These are phyloP conservation scores for Mortierella sp. DNA, from an alignment of 371 early-diverging fungal genomes.

Conservation along the genomic window DNA sequence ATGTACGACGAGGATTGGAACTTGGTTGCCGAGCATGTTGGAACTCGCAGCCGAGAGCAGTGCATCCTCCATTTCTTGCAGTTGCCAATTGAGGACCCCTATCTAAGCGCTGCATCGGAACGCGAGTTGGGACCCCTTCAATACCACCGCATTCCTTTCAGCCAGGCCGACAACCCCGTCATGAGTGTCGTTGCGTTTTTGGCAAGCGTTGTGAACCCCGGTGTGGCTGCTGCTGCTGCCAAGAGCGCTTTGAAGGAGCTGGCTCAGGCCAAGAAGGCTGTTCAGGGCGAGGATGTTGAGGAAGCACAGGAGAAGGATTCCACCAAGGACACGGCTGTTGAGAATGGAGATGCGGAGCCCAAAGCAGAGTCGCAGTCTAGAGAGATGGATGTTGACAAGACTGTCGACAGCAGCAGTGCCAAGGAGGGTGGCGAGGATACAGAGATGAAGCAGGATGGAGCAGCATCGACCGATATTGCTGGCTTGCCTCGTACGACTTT, in stretches of 20 bases:
- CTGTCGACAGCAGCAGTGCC: conserved; percentile 16
- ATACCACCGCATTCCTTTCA: conserved; percentile 84
- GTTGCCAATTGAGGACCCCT: conserved; percentile 96
- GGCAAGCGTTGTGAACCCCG: conserved; percentile 92
- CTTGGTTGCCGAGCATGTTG: conserved; percentile 93
- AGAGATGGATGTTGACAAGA: conserved; percentile 58
- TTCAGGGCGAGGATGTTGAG: conserved; percentile 40
- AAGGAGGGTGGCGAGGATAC: conserved; percentile 24
- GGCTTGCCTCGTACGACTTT: conserved; percentile 59
- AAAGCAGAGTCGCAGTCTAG: conserved; percentile 25
- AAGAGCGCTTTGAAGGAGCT: conserved; percentile 74
- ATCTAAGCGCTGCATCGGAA: conserved; percentile 61
- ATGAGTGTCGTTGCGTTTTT: conserved; percentile 97
- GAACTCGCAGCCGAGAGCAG: conserved; percentile 92
- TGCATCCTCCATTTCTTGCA: conserved; percentile 97
- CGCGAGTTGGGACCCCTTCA: conserved; percentile 68
- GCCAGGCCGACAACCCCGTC: conserved; percentile 95
- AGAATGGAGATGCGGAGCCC: conserved; percentile 14
- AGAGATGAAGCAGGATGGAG: conserved; percentile 20
- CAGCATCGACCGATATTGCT: conserved; percentile 17
- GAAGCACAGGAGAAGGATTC: conserved; percentile 2
- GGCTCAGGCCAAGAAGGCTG: conserved; percentile 47
- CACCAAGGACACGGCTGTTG: conserved; percentile 12
- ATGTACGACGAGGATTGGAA: conserved; percentile 98
- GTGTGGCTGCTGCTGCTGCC: conserved; percentile 92